Percentiles rank a stretch among this genome's conserved stretches.
Conservation (phyloP, 2,329 filamentous ascomycete genomes). For the Fusarium irregulare region DNA sequence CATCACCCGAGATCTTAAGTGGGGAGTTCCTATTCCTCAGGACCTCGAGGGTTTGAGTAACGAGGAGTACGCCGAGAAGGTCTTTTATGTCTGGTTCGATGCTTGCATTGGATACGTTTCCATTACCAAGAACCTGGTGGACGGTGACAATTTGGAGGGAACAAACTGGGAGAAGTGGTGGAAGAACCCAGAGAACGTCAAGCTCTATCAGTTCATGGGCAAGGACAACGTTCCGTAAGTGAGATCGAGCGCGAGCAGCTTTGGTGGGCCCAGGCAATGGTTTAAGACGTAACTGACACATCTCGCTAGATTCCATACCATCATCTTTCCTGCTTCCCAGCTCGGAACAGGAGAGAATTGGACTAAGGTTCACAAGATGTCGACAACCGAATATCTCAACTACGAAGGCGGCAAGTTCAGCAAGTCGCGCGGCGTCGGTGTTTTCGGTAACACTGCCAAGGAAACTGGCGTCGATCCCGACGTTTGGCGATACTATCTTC, state of each 20-base stretch:
- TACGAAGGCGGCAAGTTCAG: conserved; percentile 93
- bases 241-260: conserved; percentile 48
- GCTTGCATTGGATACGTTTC: conserved; percentile 95
- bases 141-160: conserved; percentile 56
- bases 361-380: conserved; percentile 90
- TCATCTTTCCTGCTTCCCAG: conserved; percentile 90
- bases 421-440: conserved; percentile 88
- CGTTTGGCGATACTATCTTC: conserved; percentile 93
- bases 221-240: conserved; percentile 70
- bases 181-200: conserved; percentile 87
- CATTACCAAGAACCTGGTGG: conserved; percentile 90
- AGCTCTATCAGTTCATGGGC: conserved; percentile 95
- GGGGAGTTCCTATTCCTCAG: conserved; percentile 74
- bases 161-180: conserved; percentile 94
- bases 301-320: conserved; percentile 69
- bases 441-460: conserved; percentile 90
- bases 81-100: conserved; percentile 95
- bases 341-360: conserved; percentile 86
- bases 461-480: conserved; percentile 86
- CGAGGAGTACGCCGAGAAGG: conserved; percentile 69
- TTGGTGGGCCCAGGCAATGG: neutral
- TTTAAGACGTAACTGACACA: conserved; percentile 13
- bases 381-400: conserved; percentile 87
- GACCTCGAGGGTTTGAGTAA: conserved; percentile 61
- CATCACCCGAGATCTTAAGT: conserved; percentile 92